Conservation (phyloP, 2,329 filamentous ascomycete genomes). For the Phoma sp. region DNA sequence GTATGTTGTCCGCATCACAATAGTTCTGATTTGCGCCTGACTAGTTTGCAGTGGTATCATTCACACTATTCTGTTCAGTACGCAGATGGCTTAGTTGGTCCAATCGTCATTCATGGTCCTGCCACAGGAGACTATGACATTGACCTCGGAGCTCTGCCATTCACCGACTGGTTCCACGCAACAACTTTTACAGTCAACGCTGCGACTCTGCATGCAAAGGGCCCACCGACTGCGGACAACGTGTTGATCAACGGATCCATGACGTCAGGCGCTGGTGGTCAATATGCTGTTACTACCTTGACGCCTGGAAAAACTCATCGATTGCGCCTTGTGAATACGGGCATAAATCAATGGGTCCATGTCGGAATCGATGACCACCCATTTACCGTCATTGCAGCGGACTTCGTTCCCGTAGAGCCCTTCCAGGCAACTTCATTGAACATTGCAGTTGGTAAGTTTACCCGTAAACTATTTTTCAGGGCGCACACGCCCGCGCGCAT, state of each 20-base stretch:
- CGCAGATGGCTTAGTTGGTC: slow-evolving; percentile 51
- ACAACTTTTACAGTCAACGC: slow-evolving; percentile 40
- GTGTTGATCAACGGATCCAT: slow-evolving; percentile 63
- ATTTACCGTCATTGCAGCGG: slow-evolving; percentile 52
- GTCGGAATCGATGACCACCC: slow-evolving; percentile 43
- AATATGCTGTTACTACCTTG: slow-evolving; percentile 43
- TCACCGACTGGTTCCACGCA: slow-evolving; percentile 47
- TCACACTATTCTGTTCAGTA: slow-evolving; percentile 50
- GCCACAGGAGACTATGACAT: slow-evolving; percentile 49
- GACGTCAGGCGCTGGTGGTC: slow-evolving; percentile 40
- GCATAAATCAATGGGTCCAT: slow-evolving; percentile 34
- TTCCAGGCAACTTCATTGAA: slow-evolving; percentile 45
- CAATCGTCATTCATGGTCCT: slow-evolving; percentile 51
- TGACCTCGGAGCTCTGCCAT: slow-evolving; percentile 50
- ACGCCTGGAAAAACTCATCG: slow-evolving; percentile 51
- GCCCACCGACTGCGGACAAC: slow-evolving; percentile 55
- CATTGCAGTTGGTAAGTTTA: slow-evolving; percentile 45
- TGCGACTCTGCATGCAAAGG: slow-evolving; percentile 44
- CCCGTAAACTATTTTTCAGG: slow-evolving; percentile 3
- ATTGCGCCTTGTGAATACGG: slow-evolving; percentile 52
- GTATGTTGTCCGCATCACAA: slow-evolving; percentile 38
- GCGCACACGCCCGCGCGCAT: slow-evolving; percentile 9
- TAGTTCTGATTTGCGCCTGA: slow-evolving; percentile 44
- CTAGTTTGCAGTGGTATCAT: slow-evolving; percentile 52
- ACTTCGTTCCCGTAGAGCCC: slow-evolving; percentile 53